phyloP scores from a whole-genome alignment of 352 stramenopile genomes.

The Pythium sp. region DNA sequence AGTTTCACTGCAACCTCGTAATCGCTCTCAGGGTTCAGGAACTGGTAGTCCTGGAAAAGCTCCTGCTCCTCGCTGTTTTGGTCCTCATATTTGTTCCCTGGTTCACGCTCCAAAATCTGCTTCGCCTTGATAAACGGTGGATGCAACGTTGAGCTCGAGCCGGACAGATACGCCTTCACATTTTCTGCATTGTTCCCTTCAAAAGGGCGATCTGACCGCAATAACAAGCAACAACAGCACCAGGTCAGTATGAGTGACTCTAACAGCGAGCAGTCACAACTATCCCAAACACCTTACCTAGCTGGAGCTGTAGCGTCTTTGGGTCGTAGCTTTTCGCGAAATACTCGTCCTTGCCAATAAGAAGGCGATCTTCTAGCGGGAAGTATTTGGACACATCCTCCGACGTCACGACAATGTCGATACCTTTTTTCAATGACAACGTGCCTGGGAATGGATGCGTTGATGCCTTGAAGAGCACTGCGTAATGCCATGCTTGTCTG shows the following conservation, averaged over 20 bases:
- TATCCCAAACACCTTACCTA: constrained; percentile 27
- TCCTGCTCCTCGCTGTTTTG: constrained; percentile 79
- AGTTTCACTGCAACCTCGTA: constrained; percentile 80
- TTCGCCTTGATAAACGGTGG: constrained; percentile 67
- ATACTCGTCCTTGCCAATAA: constrained; percentile 59
- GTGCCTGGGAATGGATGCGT: constrained; percentile 49
- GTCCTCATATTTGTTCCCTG: constrained; percentile 84
- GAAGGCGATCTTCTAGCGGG: constrained; percentile 51
- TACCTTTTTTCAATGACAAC: constrained; percentile 40
- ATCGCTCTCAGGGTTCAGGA: constrained; percentile 66
- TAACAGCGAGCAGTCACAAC: not conserved
- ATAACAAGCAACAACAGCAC: constrained; percentile 3
- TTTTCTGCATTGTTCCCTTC: constrained; percentile 37
- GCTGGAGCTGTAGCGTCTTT: constrained; percentile 34
- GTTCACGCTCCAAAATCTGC: constrained; percentile 66
- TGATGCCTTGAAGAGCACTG: constrained; percentile 61
- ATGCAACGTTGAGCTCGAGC: constrained; percentile 34
- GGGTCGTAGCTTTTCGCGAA: constrained; percentile 40
- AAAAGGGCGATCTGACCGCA: constrained; percentile 53
- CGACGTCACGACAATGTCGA: constrained; percentile 30
- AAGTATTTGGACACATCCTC: constrained; percentile 60
- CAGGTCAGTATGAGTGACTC: not conserved
- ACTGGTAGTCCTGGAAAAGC: constrained; percentile 85
- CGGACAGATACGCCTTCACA: constrained; percentile 50
- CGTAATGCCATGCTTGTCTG: constrained; percentile 72